Base-by-base conservation (phyloP, 2,329 filamentous ascomycete species). In the Aspergillus sp. region DNA sequence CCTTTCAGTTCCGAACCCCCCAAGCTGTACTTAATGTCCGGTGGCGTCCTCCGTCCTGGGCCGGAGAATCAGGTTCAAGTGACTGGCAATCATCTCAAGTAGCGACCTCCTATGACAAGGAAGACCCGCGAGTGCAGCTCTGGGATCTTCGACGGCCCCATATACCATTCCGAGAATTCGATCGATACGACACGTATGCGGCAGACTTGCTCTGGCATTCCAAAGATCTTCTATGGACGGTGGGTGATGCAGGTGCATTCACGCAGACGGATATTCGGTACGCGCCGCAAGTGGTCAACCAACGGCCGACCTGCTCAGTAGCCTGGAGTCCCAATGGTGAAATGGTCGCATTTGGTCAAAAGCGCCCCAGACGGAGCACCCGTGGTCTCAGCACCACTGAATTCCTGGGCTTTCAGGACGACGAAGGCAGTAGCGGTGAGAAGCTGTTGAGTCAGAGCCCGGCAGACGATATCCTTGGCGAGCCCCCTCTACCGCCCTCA, bases 171-270 rank as follows among this genome's bases (percentile, higher is more conserved):
- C 73, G 78, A 34, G 80, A 83, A 54, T 72, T 84, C 49, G 71
- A 75, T 56, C 74, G 73, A 43, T 78, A 80, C 54, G 66, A 72
- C 38, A 72, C 70, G 5, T 71, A 76, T 11, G 73, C 79, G 13
- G 75, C 78, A 26, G 81, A 83, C 53, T 66, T 85, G 59, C 68
- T 84, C 11, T 85, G 73, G 81, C 78, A 79, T 53, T 81, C 79
- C 40, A 78, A 80, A 60, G 79, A 83, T 58, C 66, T 81, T 6
- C 66, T 85, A 32, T 85, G 81, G 81, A 82, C 79, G 9, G 81
- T 82, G 34, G 79, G 78, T 6, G 72, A 75, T 37, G 75, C 79
- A 47, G 81, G 81, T 10, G 70, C 75, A 7, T 83, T 85, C 50
- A 74, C 78, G 12, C 81, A 85, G 57, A 79, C 75, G 29, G 81